These are phyloP conservation scores for Penicillium steckii DNA, from an alignment of 495 filamentous ascomycete species.

Conservation along the genomic window DNA sequence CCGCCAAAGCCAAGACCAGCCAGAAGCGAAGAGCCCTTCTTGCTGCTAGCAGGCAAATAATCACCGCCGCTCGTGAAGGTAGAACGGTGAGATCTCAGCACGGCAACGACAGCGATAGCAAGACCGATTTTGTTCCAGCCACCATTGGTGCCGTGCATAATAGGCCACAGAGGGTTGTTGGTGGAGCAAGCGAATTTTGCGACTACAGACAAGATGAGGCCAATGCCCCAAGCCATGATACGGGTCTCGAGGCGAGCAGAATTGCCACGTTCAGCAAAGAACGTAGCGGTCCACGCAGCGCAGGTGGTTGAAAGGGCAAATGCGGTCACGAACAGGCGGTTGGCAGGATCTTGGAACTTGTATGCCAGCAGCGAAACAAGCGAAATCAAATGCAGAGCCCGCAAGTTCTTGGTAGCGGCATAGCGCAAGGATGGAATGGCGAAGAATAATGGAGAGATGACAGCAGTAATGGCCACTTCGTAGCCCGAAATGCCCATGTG, in stretches of 20 bases:
- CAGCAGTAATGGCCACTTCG: slow-evolving; percentile 82
- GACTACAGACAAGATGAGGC: slow-evolving; percentile 78
- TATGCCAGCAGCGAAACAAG: slow-evolving; percentile 80
- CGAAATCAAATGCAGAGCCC: slow-evolving; percentile 69
- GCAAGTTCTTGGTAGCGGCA: slow-evolving; percentile 65
- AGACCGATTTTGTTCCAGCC: slow-evolving; percentile 89
- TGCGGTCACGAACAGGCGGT: slow-evolving; percentile 75
- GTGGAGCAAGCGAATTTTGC: slow-evolving; percentile 93
- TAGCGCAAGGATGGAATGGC: slow-evolving; percentile 66
- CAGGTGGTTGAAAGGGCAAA: slow-evolving; percentile 77
- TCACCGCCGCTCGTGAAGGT: slow-evolving; percentile 52
- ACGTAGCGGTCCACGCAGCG: slow-evolving; percentile 77
- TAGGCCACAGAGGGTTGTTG: slow-evolving; percentile 98
- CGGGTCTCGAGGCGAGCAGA: slow-evolving; percentile 73
- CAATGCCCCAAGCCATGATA: slow-evolving; percentile 75
- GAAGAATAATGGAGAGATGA: slow-evolving; percentile 81
- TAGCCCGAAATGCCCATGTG: slow-evolving; percentile 99
- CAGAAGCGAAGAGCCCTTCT: slow-evolving; percentile 67
- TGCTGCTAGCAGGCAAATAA: slow-evolving; percentile 44
- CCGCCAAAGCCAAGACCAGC: slow-evolving; percentile 78
- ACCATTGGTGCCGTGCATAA: slow-evolving; percentile 83
- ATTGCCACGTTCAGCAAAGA: slow-evolving; percentile 76
- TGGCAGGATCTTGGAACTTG: slow-evolving; percentile 67
- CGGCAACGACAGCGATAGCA: slow-evolving; percentile 70
- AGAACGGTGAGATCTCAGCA: slow-evolving; percentile 65